Conservation (phyloP, 306 rosid genomes). For the Canavalia gladiata region DNA sequence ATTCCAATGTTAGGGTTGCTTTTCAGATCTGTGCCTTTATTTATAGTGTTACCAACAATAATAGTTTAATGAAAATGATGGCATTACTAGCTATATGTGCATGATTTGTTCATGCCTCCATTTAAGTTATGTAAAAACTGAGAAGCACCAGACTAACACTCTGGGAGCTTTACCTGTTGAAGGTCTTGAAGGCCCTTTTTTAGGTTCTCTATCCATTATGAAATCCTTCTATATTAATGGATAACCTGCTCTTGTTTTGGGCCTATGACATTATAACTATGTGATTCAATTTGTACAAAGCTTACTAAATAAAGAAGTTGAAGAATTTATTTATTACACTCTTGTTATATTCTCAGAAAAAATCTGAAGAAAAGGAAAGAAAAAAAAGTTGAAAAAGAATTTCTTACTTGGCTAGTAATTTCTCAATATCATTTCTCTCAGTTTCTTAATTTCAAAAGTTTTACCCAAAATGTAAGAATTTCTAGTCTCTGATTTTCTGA, state of each 20-base stretch:
- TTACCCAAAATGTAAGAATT: slow-evolving; percentile 21
- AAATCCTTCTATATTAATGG: background rate
- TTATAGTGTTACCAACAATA: background rate
- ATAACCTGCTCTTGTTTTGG: slow-evolving; percentile 20
- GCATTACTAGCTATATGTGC: background rate
- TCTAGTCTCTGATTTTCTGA: slow-evolving; percentile 45
- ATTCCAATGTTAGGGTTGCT: slow-evolving; percentile 5
- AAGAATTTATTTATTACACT: slow-evolving; percentile 14
- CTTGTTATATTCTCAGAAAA: slow-evolving; percentile 32
- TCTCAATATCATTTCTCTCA: slow-evolving; percentile 16
- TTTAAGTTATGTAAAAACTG: background rate
- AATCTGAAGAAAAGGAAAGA: slow-evolving; percentile 2
- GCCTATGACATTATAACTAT: slow-evolving; percentile 18
- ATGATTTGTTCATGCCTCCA: slow-evolving; percentile 7
- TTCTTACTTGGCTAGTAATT: slow-evolving; percentile 32
- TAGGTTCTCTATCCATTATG: slow-evolving; percentile 18
- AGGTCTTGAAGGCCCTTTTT: slow-evolving; percentile 26
- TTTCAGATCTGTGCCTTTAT: slow-evolving; percentile 13
- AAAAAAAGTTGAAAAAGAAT: slow-evolving; percentile 6
- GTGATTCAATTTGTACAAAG: background rate
- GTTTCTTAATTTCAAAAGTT: slow-evolving; percentile 31
- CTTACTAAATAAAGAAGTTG: slow-evolving; percentile 23
- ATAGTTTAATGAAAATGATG: slow-evolving; percentile 10
- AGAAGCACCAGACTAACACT: slow-evolving; percentile 19
- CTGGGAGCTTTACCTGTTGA: slow-evolving; percentile 17